Base-by-base conservation (phyloP, 2,329 filamentous ascomycete genomes). In the Pyrenophora graminea region DNA sequence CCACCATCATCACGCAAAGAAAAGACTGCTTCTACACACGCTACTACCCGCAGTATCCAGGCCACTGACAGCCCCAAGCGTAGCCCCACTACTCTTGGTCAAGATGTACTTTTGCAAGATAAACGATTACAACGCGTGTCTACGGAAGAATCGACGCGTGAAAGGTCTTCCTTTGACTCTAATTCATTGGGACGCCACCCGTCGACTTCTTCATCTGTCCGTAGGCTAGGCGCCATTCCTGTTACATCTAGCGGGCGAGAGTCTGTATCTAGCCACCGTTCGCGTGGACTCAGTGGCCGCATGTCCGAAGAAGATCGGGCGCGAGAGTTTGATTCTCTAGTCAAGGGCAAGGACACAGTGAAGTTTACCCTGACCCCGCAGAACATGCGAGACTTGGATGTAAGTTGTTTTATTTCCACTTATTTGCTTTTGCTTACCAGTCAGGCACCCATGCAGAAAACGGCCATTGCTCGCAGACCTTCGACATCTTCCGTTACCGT, bases 291-390 rank as follows among this genome's bases (percentile, higher is more conserved):
- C 8, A 69, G 64, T 39, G 60, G 57, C 12, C 67, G 71, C 36
- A 65, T 72, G 64, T 73, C 72, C 9, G 69, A 73, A 41, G 73
- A 75, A 51, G 71, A 73, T 48, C 64, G 70, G 12, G 61, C 68
- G 45, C 70, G 72, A 10, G 76, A 80, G 53, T 80, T 80, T 58
- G 78, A 80, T 46, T 71, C 73, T 34, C 70, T 79, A 34, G 72
- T 80, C 36, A 74, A 77, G 59, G 69, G 75, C 15, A 70, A 74
- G 38, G 78, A 80, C 23, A 80, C 77, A 4, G 75, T 80, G 18
- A 80, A 80, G 60, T 79, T 77, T 62, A 80, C 78, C 6, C 64
- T 80, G 45, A 80, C 78, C 10, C 78, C 78, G 18, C 72, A 78
- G 47, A 73, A 65, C 39, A 74, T 80, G 61, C 74, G 77, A 36